Evolutionary conservation across 495 filamentous ascomycete species (phyloP).

Genomic region (Astrothelium macrocarpum): DNA sequence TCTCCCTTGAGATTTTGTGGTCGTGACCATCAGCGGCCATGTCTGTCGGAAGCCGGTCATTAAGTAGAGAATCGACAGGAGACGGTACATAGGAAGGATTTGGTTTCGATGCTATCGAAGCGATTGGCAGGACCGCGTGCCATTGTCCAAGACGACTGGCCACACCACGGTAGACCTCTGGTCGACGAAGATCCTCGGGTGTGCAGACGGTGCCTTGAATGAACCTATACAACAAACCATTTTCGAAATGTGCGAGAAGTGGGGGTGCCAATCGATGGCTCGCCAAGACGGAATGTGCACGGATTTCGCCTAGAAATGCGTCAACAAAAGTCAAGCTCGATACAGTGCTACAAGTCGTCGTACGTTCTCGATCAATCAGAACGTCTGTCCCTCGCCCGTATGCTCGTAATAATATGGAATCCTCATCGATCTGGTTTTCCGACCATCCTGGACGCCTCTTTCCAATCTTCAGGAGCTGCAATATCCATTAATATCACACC

Average conservation of each 20-base stretch:
- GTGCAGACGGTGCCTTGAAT: slow-evolving; percentile 70
- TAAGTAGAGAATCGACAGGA: slow-evolving; percentile 5
- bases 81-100: not conserved
- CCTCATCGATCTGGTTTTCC: slow-evolving; percentile 67
- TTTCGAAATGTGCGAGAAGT: slow-evolving; percentile 85
- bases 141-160: slow-evolving; percentile 79
- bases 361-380: slow-evolving; percentile 92
- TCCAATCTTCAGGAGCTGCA: slow-evolving; percentile 70
- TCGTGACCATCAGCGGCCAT: not conserved
- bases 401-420: slow-evolving; percentile 83
- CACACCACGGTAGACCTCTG: slow-evolving; percentile 69
- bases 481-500: not conserved
- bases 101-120: slow-evolving; percentile 25
- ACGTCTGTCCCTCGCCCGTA: slow-evolving; percentile 92
- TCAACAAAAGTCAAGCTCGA: not conserved
- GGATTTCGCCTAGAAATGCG: slow-evolving; percentile 49
- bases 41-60: not conserved
- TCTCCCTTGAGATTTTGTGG: slow-evolving; percentile 14
- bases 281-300: slow-evolving; percentile 65
- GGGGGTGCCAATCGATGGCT: slow-evolving; percentile 71
- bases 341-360: not conserved
- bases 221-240: slow-evolving; percentile 91
- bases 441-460: slow-evolving; percentile 70
- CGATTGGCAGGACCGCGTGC: slow-evolving; percentile 67
- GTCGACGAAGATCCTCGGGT: slow-evolving; percentile 61